Evolutionary conservation across 73 alveolate species (phyloP).

Genomic region (Tetrahymena malaccensis): DNA sequence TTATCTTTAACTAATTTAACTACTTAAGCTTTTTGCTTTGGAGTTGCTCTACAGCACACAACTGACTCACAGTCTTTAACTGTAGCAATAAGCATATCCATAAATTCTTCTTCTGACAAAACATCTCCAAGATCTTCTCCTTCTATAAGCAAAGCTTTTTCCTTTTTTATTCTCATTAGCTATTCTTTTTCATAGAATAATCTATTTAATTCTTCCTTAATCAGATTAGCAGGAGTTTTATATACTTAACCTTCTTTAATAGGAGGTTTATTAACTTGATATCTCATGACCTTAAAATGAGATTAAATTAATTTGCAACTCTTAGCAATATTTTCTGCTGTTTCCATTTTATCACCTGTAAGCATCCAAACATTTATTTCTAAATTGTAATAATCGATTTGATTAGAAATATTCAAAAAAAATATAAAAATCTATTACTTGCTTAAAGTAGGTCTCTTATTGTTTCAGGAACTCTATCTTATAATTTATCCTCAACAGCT

Average conservation of each 20-base stretch:
- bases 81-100: neutral
- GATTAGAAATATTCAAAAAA: neutral
- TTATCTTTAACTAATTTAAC: conserved; percentile 72
- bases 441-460: conserved; percentile 84
- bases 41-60: conserved; percentile 91
- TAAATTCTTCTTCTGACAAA: neutral
- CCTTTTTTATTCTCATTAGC: neutral
- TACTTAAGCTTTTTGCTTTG: conserved; percentile 90
- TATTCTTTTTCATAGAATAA: conserved; percentile 22
- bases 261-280: neutral
- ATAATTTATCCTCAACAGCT: conserved; percentile 94
- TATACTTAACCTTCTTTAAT: neutral
- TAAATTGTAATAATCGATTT: neutral
- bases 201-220: conserved; percentile 4
- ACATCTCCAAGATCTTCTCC: conserved; percentile 31
- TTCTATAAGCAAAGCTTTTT: conserved; percentile 31
- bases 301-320: conserved; percentile 69
- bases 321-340: conserved; percentile 94
- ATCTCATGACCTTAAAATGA: conserved; percentile 47
- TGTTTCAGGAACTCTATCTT: conserved; percentile 90
- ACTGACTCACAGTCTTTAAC: conserved; percentile 59
- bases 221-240: neutral
- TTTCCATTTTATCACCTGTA: conserved; percentile 97
- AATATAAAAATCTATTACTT: conserved; percentile 11
- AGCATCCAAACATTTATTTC: conserved; percentile 95